A percentile compares a stretch with the other conserved stretches of the same genome.
phyloP scores from a whole-genome alignment of 1,284 basidiomycete species.

The Cryptococcus sp. region DNA sequence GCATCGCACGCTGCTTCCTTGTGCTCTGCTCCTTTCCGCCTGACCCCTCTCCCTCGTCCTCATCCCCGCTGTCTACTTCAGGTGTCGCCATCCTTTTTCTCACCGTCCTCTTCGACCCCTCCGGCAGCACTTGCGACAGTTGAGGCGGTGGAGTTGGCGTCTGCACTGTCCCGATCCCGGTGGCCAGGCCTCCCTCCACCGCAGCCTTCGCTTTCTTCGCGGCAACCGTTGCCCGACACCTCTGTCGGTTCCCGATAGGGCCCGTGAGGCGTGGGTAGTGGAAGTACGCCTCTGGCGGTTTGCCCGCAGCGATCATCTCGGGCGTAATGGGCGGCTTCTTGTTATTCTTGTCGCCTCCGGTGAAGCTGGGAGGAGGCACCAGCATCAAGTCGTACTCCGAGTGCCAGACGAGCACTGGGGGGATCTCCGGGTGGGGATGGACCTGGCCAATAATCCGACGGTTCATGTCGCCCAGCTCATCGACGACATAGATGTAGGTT shows the following conservation, averaged over 20 bases:
- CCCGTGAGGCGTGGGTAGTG: constrained; percentile 11
- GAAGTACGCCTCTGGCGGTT: constrained; percentile 25
- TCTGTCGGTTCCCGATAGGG: constrained; percentile 3
- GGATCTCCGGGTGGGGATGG: constrained; percentile 22
- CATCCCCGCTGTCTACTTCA: neutral
- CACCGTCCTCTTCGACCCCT: constrained; percentile 7
- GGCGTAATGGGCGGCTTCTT: constrained; percentile 16
- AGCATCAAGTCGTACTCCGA: constrained; percentile 21
- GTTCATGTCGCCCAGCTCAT: constrained; percentile 32
- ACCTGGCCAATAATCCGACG: constrained; percentile 31
- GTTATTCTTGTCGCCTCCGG: too few relatives aligned
- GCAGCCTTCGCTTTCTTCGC: constrained; percentile 4
- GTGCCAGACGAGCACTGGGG: constrained; percentile 33
- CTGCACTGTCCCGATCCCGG: too few relatives aligned
- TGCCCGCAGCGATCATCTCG: constrained; percentile 22
- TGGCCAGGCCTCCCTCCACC: too few relatives aligned
- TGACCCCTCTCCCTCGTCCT: neutral
- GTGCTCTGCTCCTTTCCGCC: too few relatives aligned
- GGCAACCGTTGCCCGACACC: constrained; percentile 3
- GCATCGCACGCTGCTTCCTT: too few relatives aligned
- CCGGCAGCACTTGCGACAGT: too few relatives aligned
- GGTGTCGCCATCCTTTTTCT: neutral
- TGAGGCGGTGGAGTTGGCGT: too few relatives aligned
- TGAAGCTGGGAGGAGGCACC: constrained; percentile 14
- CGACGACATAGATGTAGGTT: constrained; percentile 42